Percentiles rank a stretch among this genome's conserved stretches.
Evolutionary conservation across 2,329 filamentous ascomycete species (phyloP).

Genomic region (Nigrograna mackinnonii): DNA sequence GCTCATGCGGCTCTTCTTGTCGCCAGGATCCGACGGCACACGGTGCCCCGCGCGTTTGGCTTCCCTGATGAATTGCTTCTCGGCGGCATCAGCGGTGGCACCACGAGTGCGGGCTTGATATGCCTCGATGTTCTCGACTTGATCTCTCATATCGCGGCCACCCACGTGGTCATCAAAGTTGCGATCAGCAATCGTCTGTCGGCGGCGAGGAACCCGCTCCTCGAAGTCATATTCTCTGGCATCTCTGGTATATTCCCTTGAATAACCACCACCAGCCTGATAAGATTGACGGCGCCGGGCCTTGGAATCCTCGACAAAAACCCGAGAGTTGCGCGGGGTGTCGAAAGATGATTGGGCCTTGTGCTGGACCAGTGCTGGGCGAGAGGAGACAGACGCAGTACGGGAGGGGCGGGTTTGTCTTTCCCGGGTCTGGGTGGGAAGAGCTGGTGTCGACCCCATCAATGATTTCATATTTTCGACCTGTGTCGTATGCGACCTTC

Average conservation of each 20-base stretch:
- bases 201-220: background rate
- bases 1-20: slow-evolving; percentile 27
- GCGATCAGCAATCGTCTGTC: background rate
- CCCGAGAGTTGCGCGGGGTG: slow-evolving; percentile 18
- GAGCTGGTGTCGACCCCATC: no score
- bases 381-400: slow-evolving; percentile 18
- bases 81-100: slow-evolving; percentile 23
- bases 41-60: slow-evolving; percentile 27
- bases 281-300: slow-evolving; percentile 29
- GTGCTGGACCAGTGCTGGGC: slow-evolving; percentile 36
- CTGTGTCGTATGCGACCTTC: slow-evolving; percentile 23
- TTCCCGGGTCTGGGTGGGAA: slow-evolving; percentile 17
- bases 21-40: slow-evolving; percentile 27
- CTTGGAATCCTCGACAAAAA: slow-evolving; percentile 31
- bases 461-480: slow-evolving; percentile 18
- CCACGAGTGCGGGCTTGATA: slow-evolving; percentile 35
- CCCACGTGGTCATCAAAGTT: no score
- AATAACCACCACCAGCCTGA: no score
- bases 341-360: slow-evolving; percentile 35
- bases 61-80: slow-evolving; percentile 29
- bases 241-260: no score
- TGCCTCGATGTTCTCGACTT: slow-evolving; percentile 21
- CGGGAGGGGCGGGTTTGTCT: slow-evolving; percentile 18
- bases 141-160: background rate
- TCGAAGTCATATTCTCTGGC: slow-evolving; percentile 13